Conservation (phyloP, 2,329 filamentous ascomycete genomes). For the Talaromyces pinophilus region DNA sequence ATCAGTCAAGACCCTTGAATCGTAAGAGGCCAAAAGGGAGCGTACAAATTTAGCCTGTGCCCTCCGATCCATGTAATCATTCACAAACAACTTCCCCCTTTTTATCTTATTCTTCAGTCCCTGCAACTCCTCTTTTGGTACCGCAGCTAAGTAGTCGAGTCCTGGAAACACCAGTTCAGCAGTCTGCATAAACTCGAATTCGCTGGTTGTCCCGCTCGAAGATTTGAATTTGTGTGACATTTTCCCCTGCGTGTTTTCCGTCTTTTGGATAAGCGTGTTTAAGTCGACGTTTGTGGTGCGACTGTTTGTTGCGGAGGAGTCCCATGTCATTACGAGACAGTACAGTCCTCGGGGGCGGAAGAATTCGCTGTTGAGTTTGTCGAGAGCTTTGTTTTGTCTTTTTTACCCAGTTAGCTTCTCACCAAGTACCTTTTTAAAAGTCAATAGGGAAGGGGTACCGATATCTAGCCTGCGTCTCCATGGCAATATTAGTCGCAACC, state of each 20-base stretch:
- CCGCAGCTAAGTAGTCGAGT: conserved; percentile 36
- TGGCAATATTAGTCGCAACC: conserved; percentile 16
- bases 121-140: conserved; percentile 26
- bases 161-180: conserved; percentile 54
- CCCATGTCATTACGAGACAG: conserved; percentile 56
- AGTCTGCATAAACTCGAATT: conserved; percentile 44
- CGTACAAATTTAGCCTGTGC: conserved; percentile 20
- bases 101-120: conserved; percentile 14
- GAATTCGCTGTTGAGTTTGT: conserved; percentile 57
- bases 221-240: conserved; percentile 32
- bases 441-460: not conserved
- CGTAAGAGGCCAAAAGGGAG: too few relatives aligned
- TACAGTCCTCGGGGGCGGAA: conserved; percentile 60
- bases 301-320: not conserved
- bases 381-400: conserved; percentile 56
- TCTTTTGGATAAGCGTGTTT: conserved; percentile 2
- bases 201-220: conserved; percentile 40
- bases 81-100: conserved; percentile 15
- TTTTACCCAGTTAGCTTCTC: too few relatives aligned
- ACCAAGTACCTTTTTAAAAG: too few relatives aligned
- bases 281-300: not conserved
- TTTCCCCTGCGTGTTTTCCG: not conserved
- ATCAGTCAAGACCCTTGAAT: not conserved
- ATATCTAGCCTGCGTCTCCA: conserved; percentile 28
- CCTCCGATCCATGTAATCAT: conserved; percentile 21